Evolutionary conservation across 2,329 filamentous ascomycete species (phyloP), one percentile per base, ranked within the genome.

Genomic region (Trichoderma endophyticum): DNA sequence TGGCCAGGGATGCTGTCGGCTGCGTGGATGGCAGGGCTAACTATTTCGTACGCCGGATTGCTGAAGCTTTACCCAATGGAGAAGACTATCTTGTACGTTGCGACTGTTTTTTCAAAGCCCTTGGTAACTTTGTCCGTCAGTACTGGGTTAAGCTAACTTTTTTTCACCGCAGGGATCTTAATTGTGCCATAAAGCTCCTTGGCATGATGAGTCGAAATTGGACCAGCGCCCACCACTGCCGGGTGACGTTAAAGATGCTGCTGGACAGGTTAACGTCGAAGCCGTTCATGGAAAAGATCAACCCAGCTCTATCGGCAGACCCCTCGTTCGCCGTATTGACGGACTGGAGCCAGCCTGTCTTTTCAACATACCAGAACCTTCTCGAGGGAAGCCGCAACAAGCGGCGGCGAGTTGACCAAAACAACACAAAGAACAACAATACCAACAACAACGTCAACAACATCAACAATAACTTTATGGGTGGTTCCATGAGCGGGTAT

Each of bases 141-240:
- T 3, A 6, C 34, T 12, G 21, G 21, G 39, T 59, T 36, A 30
- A 18, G 30, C 64, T 39, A 21, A 43, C 24, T 5, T 14, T 36
- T 18, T 32, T 28, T 9, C 21, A 18, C 15, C 12, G 28, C 26
- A 70, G 66, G 57, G 66, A 70, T 62, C 66, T 70, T 21, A 70
- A 70, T 28, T 70, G 66, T 39, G 66, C 66, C 8, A 70, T 70
- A 26, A 34, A 57, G 21, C 66, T 70, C 21, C 66, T 70, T 28
- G 66, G 66, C 24, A 70, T 70, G 66, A 70, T 70, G 66, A 70
- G 66, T n/a, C 57, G 66, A 62, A 70, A 70, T 28, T 70, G 66
- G 66, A 70, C 57, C 21, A 70, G 66, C 39, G 66, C 66, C 39
- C 66, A 70, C 30, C 66, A 70, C 39, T 70, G 66, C 57, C 66